phyloP scores from a whole-genome alignment of 2,329 filamentous ascomycete species.

The Arthrinium puccinioides region DNA sequence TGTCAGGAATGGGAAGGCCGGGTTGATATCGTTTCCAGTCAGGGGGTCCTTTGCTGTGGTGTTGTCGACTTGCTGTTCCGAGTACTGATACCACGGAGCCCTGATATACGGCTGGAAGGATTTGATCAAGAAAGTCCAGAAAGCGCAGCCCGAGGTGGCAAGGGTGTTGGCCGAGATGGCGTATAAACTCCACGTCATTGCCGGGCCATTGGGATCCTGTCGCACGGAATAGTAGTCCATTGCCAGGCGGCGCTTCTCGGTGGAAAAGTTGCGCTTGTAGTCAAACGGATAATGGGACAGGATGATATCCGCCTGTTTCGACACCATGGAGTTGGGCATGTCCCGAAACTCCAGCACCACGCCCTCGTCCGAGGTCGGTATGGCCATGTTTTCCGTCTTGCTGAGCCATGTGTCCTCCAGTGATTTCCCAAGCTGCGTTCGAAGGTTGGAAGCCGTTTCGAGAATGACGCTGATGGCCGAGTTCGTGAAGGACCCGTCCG shows the following conservation, averaged over 20 bases:
- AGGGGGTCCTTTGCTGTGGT: conserved; percentile 1
- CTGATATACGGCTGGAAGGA: not conserved
- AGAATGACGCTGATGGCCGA: not conserved
- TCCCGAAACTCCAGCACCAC: not conserved
- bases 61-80: not conserved
- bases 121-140: conserved; percentile 2
- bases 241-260: not conserved
- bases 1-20: not conserved
- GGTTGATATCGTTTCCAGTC: not conserved
- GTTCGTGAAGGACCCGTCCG: not conserved
- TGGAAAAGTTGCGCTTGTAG: not conserved
- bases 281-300: conserved; percentile 1
- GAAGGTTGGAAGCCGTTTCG: not conserved
- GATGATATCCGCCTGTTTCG: conserved; percentile 1
- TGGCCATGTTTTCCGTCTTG: not conserved
- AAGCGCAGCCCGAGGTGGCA: not conserved
- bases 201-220: conserved; percentile 1
- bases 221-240: conserved; percentile 2
- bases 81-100: conserved; percentile 2
- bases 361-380: not conserved
- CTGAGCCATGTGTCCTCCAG: not conserved
- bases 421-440: not conserved
- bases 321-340: conserved; percentile 1
- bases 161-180: conserved; percentile 1
- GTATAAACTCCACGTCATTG: conserved; percentile 2